Evolutionary conservation across 1,284 basidiomycete species (phyloP), one percentile per base, ranked within the genome.

Genomic region (Cutaneotrichosporon curvatum): DNA sequence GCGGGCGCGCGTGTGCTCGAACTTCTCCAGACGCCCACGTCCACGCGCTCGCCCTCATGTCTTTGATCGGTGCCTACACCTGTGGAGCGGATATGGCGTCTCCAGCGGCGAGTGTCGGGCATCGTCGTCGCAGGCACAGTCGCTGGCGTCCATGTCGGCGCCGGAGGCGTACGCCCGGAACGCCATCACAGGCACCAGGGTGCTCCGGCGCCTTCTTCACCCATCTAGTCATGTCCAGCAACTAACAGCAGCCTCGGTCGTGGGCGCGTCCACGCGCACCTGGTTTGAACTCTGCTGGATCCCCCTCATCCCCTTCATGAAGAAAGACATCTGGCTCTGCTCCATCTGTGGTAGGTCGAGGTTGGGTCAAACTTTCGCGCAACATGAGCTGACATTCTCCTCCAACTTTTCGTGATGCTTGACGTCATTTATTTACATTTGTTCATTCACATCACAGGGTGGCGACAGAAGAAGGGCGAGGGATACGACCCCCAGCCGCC

Each of bases 251-350:
- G 59, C 59, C 18, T 40, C 55, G 3, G 56, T 59, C 38, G 55
- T 58, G 20, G 59, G 62, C 7, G 62, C 63, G 18, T 38, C 37
- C n/a, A 48, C 53, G 7, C 51, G 65, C 21, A 56, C 60, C 28
- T 65, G 63, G 65, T 70, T 70, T 38, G 63, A 68, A 46, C 55
- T 68, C 38, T 70, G 66, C 57, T 70, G 60, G 59, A 58, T 70
- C 15, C 66, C 66, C 8, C 49, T 70, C 15, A 63, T 70, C 21
- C 68, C 68, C 9, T 68, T 67, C 52, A 43, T 37, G 8, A 63
- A 63, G 55, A 49, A 55, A 20, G 47, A 55, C 12, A 61, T 70
- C 40, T 70, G 66, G 66, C 51, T 63, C 14, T 70, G 68, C 50
- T 53, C 57, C 20, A 63, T 63, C 34, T 70, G 68, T 44, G 56